phyloP scores from a whole-genome alignment of 2,329 filamentous ascomycete genomes.

The Trichoderma sp. region DNA sequence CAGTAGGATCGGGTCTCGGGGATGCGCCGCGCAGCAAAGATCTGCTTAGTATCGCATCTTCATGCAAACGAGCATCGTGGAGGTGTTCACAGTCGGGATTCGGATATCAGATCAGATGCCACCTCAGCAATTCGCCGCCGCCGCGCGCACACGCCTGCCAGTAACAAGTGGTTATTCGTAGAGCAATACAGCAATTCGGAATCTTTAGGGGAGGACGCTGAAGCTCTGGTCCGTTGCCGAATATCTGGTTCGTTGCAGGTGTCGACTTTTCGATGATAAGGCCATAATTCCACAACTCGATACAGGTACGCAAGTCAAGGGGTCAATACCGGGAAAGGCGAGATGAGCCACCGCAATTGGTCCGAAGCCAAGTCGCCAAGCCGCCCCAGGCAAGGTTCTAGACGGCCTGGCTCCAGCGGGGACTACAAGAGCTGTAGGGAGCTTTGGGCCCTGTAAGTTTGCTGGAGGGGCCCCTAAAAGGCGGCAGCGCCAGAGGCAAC shows the following conservation, averaged over 20 bases:
- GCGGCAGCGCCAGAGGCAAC: background rate
- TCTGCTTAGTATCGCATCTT: slow-evolving; percentile 23
- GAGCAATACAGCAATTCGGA: background rate
- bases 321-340: slow-evolving; percentile 7
- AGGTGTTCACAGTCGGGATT: background rate
- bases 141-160: background rate
- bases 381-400: background rate
- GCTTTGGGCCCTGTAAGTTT: background rate
- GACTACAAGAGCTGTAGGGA: background rate
- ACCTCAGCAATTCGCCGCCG: background rate
- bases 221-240: background rate
- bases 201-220: background rate
- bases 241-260: background rate
- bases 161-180: background rate
- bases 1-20: background rate
- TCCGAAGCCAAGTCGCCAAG: background rate
- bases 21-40: slow-evolving; percentile 7
- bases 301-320: background rate
- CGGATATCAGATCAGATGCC: background rate
- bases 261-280: slow-evolving; percentile 4
- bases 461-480: background rate
- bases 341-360: slow-evolving; percentile 12
- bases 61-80: background rate
- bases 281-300: background rate
- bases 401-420: slow-evolving; percentile 6